Percentiles rank a stretch among this genome's conserved stretches.
Evolutionary conservation across 2,329 filamentous ascomycete genomes (phyloP).

Genomic region (Fusarium kyushuense): DNA sequence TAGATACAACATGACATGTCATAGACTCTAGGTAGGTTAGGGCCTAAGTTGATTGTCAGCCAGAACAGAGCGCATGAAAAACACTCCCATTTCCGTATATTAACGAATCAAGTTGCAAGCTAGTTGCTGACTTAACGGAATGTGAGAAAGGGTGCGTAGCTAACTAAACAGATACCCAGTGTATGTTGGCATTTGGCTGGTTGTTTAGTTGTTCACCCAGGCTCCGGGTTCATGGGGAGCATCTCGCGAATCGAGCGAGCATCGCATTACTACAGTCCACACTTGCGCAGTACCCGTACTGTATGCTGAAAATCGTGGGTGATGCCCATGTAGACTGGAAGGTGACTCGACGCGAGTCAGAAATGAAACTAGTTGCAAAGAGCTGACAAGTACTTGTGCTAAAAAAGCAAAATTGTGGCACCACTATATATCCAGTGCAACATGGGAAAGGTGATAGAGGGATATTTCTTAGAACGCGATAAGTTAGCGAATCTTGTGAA

Average conservation of each 20-base stretch:
- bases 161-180: constrained; percentile 1
- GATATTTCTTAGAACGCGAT: not conserved
- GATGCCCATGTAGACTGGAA: not conserved
- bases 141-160: not conserved
- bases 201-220: constrained; percentile 37
- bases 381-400: not conserved
- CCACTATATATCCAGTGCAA: not conserved
- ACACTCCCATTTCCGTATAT: constrained; percentile 26
- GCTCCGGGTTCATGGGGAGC: constrained; percentile 42
- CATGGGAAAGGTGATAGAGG: not conserved
- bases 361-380: not conserved
- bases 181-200: constrained; percentile 13
- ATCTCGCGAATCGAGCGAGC: constrained; percentile 21
- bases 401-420: not conserved
- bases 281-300: too few relatives aligned
- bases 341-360: not conserved
- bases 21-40: not conserved
- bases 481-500: not conserved
- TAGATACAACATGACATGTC: not conserved
- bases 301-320: not conserved
- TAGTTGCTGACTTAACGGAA: not conserved
- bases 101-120: constrained; percentile 23
- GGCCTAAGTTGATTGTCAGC: not conserved
- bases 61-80: constrained; percentile 4
- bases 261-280: constrained; percentile 11